phyloP scores from a whole-genome alignment of 306 rosid genomes.

The Heteromeles arbutifolia region DNA sequence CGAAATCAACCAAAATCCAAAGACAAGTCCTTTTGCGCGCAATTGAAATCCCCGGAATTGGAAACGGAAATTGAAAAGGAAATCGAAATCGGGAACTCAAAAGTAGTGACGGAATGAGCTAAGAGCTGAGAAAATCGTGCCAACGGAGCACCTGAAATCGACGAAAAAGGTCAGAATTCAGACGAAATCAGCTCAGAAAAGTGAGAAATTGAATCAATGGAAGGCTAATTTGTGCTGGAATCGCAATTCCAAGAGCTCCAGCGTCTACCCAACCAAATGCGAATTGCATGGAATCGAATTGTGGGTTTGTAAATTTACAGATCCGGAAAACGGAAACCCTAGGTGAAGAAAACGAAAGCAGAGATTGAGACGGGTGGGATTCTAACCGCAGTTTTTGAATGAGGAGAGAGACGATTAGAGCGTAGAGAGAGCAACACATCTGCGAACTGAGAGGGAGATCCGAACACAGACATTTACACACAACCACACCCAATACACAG shows the following conservation, averaged over 20 bases:
- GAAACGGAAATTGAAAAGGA: background rate
- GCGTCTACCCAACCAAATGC: background rate
- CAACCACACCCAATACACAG: background rate
- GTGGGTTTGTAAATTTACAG: background rate
- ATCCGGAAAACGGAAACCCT: slow-evolving; percentile 4
- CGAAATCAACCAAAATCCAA: slow-evolving; percentile 18
- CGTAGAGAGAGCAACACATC: slow-evolving; percentile 29
- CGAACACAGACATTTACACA: background rate
- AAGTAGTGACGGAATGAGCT: slow-evolving; percentile 23
- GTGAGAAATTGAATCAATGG: background rate
- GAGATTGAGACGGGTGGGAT: background rate
- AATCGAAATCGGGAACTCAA: slow-evolving; percentile 23
- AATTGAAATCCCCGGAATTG: background rate
- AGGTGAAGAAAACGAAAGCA: background rate
- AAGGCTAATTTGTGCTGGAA: background rate
- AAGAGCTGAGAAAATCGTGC: slow-evolving; percentile 26
- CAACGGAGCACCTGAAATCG: slow-evolving; percentile 33
- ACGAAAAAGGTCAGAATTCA: background rate
- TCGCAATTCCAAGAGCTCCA: background rate
- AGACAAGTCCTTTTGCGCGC: slow-evolving; percentile 15
- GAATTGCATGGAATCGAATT: background rate
- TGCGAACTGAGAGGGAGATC: slow-evolving; percentile 23
- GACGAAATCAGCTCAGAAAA: background rate
- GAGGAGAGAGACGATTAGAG: slow-evolving; percentile 28
- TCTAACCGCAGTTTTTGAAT: slow-evolving; percentile 35